phyloP scores from a whole-genome alignment of 192 early-diverging fungal genomes.

The Backusella psychrophila region DNA sequence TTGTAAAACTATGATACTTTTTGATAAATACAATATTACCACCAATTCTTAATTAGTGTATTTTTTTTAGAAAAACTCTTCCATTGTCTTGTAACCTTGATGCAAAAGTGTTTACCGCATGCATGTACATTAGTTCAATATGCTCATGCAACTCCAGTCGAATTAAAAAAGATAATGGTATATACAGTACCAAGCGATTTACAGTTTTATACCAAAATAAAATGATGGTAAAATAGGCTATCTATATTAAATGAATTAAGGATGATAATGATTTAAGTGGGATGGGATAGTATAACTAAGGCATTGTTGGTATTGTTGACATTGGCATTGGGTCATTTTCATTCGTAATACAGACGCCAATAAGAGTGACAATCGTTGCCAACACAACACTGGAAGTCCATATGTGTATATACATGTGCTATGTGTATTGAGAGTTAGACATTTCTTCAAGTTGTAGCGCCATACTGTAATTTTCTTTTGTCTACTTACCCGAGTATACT shows the following conservation, averaged over 20 bases:
- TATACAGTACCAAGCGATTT: neutral
- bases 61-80: too few species aligned
- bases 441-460: neutral
- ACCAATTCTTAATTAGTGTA: too few species aligned
- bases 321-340: slow-evolving; percentile 16
- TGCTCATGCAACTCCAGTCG: neutral
- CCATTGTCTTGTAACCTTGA: too few species aligned
- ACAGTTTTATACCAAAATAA: neutral
- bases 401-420: slow-evolving; percentile 18
- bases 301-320: neutral
- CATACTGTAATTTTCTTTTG: too few species aligned
- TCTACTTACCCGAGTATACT: slow-evolving; percentile 16
- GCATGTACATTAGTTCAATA: neutral
- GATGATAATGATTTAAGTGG: neutral
- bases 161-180: neutral
- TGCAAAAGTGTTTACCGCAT: neutral
- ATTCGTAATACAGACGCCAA: slow-evolving; percentile 11
- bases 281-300: neutral
- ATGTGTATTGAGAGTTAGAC: neutral
- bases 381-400: neutral
- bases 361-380: neutral
- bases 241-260: neutral
- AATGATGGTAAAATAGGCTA: neutral
- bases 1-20: too few species aligned
- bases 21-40: too few species aligned